phyloP scores from a whole-genome alignment of 495 filamentous ascomycete genomes.

The Tuber melanosporum region DNA sequence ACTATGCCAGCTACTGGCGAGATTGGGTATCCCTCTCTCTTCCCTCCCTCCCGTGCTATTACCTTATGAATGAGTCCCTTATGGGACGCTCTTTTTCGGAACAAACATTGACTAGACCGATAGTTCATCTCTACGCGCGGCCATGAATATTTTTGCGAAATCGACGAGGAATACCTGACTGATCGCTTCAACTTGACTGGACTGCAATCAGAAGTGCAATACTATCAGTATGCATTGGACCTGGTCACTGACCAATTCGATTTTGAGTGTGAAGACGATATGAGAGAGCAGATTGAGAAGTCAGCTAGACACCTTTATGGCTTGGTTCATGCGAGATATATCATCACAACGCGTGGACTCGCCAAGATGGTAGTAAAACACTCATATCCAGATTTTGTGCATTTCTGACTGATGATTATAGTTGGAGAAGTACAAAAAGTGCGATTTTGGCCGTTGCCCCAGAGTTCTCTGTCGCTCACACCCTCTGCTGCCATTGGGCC shows the following conservation, averaged over 20 bases:
- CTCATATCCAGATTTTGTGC: slow-evolving; percentile 2
- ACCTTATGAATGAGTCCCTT: slow-evolving; percentile 10
- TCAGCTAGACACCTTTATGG: slow-evolving; percentile 94
- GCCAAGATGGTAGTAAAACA: slow-evolving; percentile 77
- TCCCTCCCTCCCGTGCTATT: slow-evolving; percentile 13
- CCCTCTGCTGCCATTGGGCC: slow-evolving; percentile 85
- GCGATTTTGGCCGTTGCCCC: slow-evolving; percentile 96
- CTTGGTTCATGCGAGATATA: slow-evolving; percentile 91
- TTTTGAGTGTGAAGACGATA: slow-evolving; percentile 95
- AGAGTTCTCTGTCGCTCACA: slow-evolving; percentile 89
- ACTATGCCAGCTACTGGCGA: slow-evolving; percentile 98
- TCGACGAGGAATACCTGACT: slow-evolving; percentile 97
- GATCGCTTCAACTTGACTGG: slow-evolving; percentile 98
- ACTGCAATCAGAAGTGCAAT: slow-evolving; percentile 92
- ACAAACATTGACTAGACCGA: slow-evolving; percentile 24
- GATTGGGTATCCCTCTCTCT: slow-evolving; percentile 61
- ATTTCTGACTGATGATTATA: slow-evolving; percentile 44
- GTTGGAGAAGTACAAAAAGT: slow-evolving; percentile 98
- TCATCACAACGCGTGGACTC: slow-evolving; percentile 88
- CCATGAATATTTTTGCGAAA: slow-evolving; percentile 99
- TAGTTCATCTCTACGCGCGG: slow-evolving; percentile 96
- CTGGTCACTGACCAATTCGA: slow-evolving; percentile 99
- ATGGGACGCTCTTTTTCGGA: neutral
- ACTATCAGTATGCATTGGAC: slow-evolving; percentile 98
- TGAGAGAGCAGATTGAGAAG: slow-evolving; percentile 96